Percentiles rank a stretch among this genome's conserved stretches.
phyloP scores from a whole-genome alignment of 2,329 filamentous ascomycete genomes.

The Botrytis fabae region DNA sequence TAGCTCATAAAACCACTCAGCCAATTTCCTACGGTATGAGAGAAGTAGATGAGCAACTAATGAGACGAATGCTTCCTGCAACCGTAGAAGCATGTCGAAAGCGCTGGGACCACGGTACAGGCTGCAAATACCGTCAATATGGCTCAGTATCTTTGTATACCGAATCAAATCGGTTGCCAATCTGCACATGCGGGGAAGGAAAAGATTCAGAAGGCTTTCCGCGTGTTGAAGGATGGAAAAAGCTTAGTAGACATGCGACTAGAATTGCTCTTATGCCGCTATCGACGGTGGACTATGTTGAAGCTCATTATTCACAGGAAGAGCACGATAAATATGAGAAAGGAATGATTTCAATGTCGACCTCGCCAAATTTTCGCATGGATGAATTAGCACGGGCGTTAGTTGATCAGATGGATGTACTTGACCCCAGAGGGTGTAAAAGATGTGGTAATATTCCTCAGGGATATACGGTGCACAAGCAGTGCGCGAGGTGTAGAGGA shows the following conservation, averaged over 20 bases:
- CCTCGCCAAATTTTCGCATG: not conserved
- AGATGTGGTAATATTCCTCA: not conserved
- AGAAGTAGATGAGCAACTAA: conserved; percentile 15
- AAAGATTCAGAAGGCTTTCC: not conserved
- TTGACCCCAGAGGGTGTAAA: not conserved
- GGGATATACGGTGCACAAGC: not conserved
- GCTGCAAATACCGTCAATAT: not conserved
- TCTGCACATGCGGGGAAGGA: not conserved
- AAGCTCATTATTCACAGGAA: not conserved
- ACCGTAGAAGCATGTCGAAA: conserved; percentile 24
- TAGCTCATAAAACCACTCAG: not conserved
- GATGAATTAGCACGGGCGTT: not conserved
- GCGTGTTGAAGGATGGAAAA: not conserved
- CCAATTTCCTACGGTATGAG: not conserved
- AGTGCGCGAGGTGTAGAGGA: not conserved
- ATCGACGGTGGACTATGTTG: not conserved
- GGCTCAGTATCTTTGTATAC: not conserved
- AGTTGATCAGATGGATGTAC: no score
- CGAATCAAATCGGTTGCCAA: not conserved
- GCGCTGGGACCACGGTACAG: conserved; percentile 20
- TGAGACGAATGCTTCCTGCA: conserved; percentile 21
- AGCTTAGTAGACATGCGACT: not conserved
- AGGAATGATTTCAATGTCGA: no score
- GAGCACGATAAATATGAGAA: no score
- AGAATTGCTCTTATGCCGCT: conserved; percentile 5